These are phyloP conservation scores for Somion occarium DNA, from an alignment of 1,284 basidiomycete genomes.

Conservation along the genomic window DNA sequence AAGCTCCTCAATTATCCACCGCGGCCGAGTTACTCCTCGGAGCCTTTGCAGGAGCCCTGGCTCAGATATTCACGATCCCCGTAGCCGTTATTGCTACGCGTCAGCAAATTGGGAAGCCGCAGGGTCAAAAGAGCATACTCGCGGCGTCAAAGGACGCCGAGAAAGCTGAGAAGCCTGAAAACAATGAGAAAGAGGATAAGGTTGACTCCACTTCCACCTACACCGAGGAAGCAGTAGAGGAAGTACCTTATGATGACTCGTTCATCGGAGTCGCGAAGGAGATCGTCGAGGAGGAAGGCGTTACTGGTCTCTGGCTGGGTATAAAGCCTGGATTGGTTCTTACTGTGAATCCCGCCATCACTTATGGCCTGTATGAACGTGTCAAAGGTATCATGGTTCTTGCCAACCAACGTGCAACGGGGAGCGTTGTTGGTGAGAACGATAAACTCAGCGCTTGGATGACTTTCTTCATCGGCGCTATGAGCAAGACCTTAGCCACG, in stretches of 20 bases:
- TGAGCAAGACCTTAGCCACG: constrained; percentile 95
- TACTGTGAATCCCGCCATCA: constrained; percentile 97
- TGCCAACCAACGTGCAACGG: constrained; percentile 43
- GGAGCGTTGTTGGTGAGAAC: constrained; percentile 23
- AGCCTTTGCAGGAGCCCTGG: constrained; percentile 89
- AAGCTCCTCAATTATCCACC: constrained; percentile 64
- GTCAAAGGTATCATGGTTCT: constrained; percentile 71
- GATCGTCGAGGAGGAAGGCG: constrained; percentile 90
- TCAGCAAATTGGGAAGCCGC: constrained; percentile 75
- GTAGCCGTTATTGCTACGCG: constrained; percentile 97
- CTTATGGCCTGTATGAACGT: constrained; percentile 94
- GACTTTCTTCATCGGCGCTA: constrained; percentile 86
- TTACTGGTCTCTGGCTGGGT: constrained; percentile 92
- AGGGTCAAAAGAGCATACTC: constrained; percentile 4
- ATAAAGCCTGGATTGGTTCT: constrained; percentile 90
- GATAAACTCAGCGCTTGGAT: constrained; percentile 75
- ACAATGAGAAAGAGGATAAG: constrained; percentile 12
- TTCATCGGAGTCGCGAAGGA: constrained; percentile 80
- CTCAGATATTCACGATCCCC: constrained; percentile 98
- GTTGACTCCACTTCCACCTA: not conserved
- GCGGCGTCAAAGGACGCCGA: not conserved
- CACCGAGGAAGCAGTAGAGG: constrained; percentile 19
- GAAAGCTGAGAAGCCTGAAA: constrained; percentile 4
- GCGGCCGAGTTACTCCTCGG: constrained; percentile 85
- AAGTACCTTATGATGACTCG: constrained; percentile 48